Conservation (phyloP, 768 basidiomycete species). For the Harrya chromipes region DNA sequence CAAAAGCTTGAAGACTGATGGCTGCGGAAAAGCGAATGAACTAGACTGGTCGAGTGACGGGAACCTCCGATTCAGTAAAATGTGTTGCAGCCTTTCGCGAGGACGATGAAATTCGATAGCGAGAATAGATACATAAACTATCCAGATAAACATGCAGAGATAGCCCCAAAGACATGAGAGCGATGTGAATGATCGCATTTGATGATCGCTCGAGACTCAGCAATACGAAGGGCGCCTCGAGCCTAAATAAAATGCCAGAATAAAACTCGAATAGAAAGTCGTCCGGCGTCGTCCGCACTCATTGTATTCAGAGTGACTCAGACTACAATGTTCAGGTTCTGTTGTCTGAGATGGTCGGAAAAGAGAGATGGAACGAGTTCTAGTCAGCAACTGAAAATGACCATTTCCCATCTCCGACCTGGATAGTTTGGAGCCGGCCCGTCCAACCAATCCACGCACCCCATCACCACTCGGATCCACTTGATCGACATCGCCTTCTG, state of each 20-base stretch:
- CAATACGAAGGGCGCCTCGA: not conserved
- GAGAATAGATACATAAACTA: not conserved
- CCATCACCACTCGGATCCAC: conserved; percentile 7
- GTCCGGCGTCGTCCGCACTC: not conserved
- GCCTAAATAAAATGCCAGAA: not conserved
- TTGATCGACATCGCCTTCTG: not conserved
- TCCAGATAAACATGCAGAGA: not conserved
- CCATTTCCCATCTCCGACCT: conserved; percentile 23
- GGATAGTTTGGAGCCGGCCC: conserved; percentile 4
- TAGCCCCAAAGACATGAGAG: not conserved
- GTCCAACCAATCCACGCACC: conserved; percentile 12
- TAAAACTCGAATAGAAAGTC: not conserved
- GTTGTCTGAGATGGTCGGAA: conserved; percentile 1
- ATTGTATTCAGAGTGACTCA: not conserved
- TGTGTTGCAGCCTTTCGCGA: not conserved
- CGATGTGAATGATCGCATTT: not conserved
- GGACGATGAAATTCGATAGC: not conserved
- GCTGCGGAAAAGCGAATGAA: not conserved
- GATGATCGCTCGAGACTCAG: not conserved
- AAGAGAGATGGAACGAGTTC: conserved; percentile 2
- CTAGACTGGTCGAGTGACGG: not conserved
- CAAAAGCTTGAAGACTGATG: not conserved
- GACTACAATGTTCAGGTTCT: not conserved
- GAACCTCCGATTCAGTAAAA: not conserved
- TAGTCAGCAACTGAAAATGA: conserved; percentile 11